These are phyloP conservation scores for Soucietia sequanensis DNA, from an alignment of 805 yeast species.

Conservation along the genomic window DNA sequence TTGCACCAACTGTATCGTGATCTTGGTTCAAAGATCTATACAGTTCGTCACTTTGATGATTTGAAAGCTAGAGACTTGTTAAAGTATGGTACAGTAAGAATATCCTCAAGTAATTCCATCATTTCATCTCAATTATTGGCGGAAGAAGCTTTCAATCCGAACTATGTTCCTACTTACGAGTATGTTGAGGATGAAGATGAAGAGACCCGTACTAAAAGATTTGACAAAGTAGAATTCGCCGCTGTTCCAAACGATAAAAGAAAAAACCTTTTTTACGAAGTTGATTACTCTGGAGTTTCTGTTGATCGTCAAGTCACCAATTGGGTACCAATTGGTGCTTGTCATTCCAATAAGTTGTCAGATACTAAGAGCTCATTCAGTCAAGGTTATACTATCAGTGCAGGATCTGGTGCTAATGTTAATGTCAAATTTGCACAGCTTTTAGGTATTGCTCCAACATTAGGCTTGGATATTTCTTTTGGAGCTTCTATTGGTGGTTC, in stretches of 20 bases:
- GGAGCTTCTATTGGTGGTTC: conserved; percentile 7
- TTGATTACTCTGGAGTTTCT: conserved; percentile 4
- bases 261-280: conserved; percentile 7
- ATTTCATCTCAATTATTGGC: conserved; percentile 10
- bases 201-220: background rate
- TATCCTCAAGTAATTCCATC: conserved; percentile 9
- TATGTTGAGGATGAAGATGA: background rate
- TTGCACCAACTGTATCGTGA: conserved; percentile 6
- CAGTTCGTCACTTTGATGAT: conserved; percentile 9
- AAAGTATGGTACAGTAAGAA: conserved; percentile 11
- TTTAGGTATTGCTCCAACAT: conserved; percentile 7
- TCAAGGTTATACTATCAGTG: conserved; percentile 7
- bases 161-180: conserved; percentile 6
- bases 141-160: conserved; percentile 8
- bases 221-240: background rate
- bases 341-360: conserved; percentile 8
- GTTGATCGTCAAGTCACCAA: background rate
- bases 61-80: conserved; percentile 8
- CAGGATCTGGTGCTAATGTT: conserved; percentile 7
- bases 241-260: background rate
- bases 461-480: conserved; percentile 5
- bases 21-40: conserved; percentile 7
- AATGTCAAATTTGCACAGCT: conserved; percentile 7
- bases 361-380: conserved; percentile 8
- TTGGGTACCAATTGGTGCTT: conserved; percentile 11